Conservation (phyloP, 2,329 filamentous ascomycete genomes). For the Scedosporium minutisporum region DNA sequence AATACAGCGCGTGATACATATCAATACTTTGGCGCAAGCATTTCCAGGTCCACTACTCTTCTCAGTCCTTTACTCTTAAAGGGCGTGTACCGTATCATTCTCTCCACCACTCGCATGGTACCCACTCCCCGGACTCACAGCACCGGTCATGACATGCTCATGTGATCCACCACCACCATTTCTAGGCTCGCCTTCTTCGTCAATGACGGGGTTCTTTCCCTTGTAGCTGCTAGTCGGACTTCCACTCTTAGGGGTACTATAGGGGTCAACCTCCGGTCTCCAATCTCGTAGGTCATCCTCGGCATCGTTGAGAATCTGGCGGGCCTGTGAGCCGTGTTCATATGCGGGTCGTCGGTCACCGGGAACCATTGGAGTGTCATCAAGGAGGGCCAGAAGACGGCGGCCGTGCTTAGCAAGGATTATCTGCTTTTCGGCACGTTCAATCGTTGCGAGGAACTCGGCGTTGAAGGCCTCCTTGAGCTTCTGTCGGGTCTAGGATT, state of each 20-base stretch:
- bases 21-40: too few species aligned
- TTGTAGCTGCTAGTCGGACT: constrained; percentile 5
- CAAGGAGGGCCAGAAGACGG: constrained; percentile 72
- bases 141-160: constrained; percentile 1
- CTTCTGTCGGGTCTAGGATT: constrained; percentile 73
- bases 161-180: not conserved
- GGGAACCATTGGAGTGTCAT: constrained; percentile 82
- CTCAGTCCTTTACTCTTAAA: too few species aligned
- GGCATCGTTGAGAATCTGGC: constrained; percentile 83
- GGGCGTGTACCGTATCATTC: too few species aligned
- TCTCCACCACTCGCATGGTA: too few species aligned
- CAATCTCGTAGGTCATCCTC: constrained; percentile 80
- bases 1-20: too few species aligned
- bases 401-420: constrained; percentile 87
- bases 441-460: constrained; percentile 83
- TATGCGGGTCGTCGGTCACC: constrained; percentile 70
- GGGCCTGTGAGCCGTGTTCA: constrained; percentile 54
- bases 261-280: constrained; percentile 37
- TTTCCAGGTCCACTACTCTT: too few species aligned
- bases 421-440: constrained; percentile 93
- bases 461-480: constrained; percentile 88
- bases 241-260: constrained; percentile 2
- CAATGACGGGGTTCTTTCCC: not conserved
- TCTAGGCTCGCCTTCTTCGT: constrained; percentile 8
- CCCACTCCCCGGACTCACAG: not conserved